phyloP scores from a whole-genome alignment of 805 yeast species.

The Myxozyma vanderwaltii region DNA sequence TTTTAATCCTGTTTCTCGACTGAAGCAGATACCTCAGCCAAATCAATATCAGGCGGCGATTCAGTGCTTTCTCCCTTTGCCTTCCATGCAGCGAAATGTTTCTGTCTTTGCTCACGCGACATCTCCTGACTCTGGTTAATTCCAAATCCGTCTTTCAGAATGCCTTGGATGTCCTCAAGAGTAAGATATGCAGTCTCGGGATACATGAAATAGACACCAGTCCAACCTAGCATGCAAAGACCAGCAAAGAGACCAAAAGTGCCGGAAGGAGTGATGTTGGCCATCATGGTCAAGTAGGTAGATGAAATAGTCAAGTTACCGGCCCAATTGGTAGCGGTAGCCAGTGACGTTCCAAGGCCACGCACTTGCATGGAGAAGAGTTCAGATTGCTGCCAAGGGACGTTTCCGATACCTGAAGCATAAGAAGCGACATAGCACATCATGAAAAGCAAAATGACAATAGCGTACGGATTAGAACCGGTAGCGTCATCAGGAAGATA shows the following conservation, averaged over 20 bases:
- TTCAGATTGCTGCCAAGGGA: slow-evolving; percentile 98
- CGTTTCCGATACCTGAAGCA: slow-evolving; percentile 94
- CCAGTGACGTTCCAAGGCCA: slow-evolving; percentile 86
- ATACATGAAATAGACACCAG: slow-evolving; percentile 78
- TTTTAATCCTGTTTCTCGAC: slow-evolving; percentile 3
- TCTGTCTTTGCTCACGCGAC: slow-evolving; percentile 46
- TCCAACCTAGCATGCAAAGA: slow-evolving; percentile 67
- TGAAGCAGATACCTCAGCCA: background rate
- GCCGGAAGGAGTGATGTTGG: slow-evolving; percentile 91
- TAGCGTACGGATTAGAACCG: slow-evolving; percentile 62
- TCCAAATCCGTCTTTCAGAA: slow-evolving; percentile 82
- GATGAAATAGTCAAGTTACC: slow-evolving; percentile 90
- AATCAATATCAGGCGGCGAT: background rate
- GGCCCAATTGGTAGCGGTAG: slow-evolving; percentile 94
- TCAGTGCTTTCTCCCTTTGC: background rate
- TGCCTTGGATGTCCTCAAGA: slow-evolving; percentile 84
- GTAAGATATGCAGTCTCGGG: slow-evolving; percentile 92
- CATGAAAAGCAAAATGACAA: slow-evolving; percentile 81
- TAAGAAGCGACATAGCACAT: slow-evolving; percentile 84
- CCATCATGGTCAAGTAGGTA: slow-evolving; percentile 90
- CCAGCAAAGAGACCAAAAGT: slow-evolving; percentile 91
- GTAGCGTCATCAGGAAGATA: slow-evolving; percentile 63
- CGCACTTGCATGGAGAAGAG: slow-evolving; percentile 91
- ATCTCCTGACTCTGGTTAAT: slow-evolving; percentile 63
- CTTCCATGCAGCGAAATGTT: slow-evolving; percentile 1